phyloP scores from a whole-genome alignment of 371 early-diverging fungal species.

The Apophysomyces variabilis region DNA sequence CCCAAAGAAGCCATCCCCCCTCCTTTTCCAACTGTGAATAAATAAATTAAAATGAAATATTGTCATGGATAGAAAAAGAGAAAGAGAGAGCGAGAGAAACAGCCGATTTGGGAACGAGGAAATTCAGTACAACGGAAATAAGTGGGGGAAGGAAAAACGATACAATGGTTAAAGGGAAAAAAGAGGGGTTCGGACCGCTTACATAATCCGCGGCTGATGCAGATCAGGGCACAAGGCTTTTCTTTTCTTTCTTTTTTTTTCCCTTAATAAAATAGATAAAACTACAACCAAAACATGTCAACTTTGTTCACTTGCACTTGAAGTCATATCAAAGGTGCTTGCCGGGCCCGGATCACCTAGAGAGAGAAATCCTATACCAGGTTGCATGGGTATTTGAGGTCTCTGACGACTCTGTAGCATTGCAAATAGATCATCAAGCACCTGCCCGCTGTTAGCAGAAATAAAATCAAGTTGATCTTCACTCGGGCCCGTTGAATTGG shows the following conservation, averaged over 20 bases:
- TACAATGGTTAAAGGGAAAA: no score
- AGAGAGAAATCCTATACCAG: neutral
- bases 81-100: neutral
- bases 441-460: constrained; percentile 22
- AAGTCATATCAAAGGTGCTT: constrained; percentile 2
- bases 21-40: constrained; percentile 76
- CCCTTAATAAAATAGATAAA: neutral
- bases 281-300: constrained; percentile 1
- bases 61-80: no score
- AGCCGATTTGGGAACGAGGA: neutral
- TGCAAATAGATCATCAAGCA: constrained; percentile 33
- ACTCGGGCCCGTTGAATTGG: constrained; percentile 14
- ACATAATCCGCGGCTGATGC: constrained; percentile 7
- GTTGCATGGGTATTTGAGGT: constrained; percentile 33
- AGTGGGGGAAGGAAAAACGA: no score
- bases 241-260: neutral
- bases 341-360: neutral
- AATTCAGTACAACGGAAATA: neutral
- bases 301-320: neutral
- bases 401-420: constrained; percentile 35
- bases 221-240: neutral
- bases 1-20: constrained; percentile 69
- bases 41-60: constrained; percentile 28
- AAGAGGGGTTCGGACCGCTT: neutral
- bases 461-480: constrained; percentile 15